Conservation (phyloP, 2,329 filamentous ascomycete species). For the Magnaporthiopsis poae region DNA sequence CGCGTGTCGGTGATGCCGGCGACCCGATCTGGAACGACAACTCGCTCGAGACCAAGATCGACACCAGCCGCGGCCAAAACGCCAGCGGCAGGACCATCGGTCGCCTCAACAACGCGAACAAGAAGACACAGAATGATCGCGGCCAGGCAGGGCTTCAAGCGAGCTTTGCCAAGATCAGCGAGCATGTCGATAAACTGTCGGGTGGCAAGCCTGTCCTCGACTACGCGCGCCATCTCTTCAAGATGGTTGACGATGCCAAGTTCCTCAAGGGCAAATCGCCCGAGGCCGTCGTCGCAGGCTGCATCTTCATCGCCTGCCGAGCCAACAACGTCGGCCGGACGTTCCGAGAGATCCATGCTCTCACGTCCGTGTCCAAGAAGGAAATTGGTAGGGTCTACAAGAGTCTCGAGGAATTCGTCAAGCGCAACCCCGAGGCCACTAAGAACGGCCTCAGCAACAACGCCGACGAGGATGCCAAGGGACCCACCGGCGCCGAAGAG, state of each 20-base stretch:
- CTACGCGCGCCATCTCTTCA: conserved; percentile 89
- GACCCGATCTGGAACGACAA: conserved; percentile 80
- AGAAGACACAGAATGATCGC: conserved; percentile 18
- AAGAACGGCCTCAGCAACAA: conserved; percentile 16
- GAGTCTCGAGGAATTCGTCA: conserved; percentile 72
- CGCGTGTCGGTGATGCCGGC: conserved; percentile 88
- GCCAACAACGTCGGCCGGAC: conserved; percentile 79
- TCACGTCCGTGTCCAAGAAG: conserved; percentile 92
- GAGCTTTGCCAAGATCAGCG: conserved; percentile 73
- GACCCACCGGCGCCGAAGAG: conserved; percentile 69
- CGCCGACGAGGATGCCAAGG: conserved; percentile 58
- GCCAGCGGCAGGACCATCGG: conserved; percentile 15
- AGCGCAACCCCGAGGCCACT: conserved; percentile 42
- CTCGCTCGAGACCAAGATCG: conserved; percentile 52
- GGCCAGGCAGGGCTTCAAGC: conserved; percentile 47
- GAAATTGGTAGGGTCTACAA: conserved; percentile 97
- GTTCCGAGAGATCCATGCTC: conserved; percentile 85
- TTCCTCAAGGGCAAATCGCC: conserved; percentile 91
- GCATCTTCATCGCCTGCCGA: conserved; percentile 94
- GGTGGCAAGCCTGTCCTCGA: conserved; percentile 75
- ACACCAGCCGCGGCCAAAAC: conserved; percentile 16
- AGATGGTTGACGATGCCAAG: conserved; percentile 84
- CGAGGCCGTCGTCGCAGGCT: conserved; percentile 87
- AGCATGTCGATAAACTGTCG: conserved; percentile 74
- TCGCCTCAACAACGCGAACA: conserved; percentile 20